Conservation (phyloP, 768 basidiomycete species). For the Tulasnella sp. region DNA sequence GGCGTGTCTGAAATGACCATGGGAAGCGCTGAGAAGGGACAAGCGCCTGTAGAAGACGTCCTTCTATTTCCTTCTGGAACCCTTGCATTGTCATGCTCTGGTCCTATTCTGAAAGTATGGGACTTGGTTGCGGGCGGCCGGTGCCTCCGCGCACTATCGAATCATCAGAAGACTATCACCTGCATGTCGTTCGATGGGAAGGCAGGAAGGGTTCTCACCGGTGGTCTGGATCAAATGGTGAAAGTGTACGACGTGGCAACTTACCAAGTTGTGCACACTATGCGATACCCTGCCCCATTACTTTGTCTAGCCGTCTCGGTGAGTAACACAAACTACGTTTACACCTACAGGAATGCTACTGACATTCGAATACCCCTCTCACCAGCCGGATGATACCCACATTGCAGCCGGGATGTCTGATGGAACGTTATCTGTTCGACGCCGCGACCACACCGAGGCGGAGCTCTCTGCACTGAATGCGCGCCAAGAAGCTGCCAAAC, state of each 20-base stretch:
- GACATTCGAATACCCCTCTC: not conserved
- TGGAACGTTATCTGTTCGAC: conserved; percentile 92
- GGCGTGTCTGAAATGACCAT: conserved; percentile 78
- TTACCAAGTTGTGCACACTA: conserved; percentile 95
- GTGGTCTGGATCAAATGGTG: conserved; percentile 92
- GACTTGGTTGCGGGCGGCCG: conserved; percentile 86
- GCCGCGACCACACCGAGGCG: conserved; percentile 68
- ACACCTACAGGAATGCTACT: not conserved
- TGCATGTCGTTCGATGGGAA: conserved; percentile 69
- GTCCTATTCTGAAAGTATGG: conserved; percentile 90
- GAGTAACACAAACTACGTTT: conserved; percentile 26
- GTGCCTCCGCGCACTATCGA: conserved; percentile 83
- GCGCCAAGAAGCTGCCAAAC: conserved; percentile 35
- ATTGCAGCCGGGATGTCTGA: conserved; percentile 97
- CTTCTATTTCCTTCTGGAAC: conserved; percentile 87
- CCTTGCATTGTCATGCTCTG: conserved; percentile 73
- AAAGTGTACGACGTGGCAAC: conserved; percentile 94
- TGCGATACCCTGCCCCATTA: conserved; percentile 92
- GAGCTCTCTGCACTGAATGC: conserved; percentile 32
- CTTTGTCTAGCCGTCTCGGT: conserved; percentile 88
- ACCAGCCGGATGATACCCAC: conserved; percentile 90
- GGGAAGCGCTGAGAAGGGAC: conserved; percentile 30
- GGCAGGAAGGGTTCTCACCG: conserved; percentile 73
- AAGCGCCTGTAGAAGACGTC: conserved; percentile 79
- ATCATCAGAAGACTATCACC: conserved; percentile 97